Conservation (phyloP, 257 asterid species). For the Solanum pinnatisectum region DNA sequence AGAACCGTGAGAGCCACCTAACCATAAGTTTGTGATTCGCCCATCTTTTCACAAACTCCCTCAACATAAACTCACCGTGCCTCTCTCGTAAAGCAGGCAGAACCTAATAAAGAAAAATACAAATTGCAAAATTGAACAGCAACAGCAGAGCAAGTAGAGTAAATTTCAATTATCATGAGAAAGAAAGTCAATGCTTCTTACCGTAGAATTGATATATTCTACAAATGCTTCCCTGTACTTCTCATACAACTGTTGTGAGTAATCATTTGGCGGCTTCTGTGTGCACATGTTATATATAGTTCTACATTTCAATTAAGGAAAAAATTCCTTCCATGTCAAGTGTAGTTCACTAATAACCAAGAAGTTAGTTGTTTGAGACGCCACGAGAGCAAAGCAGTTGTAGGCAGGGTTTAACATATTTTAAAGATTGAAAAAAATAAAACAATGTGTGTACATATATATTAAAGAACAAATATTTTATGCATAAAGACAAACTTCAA, state of each 20-base stretch:
- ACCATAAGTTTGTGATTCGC: conserved; percentile 37
- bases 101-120: conserved; percentile 17
- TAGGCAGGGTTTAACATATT: background rate
- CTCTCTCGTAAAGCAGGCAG: conserved; percentile 36
- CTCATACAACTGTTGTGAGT: conserved; percentile 28
- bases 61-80: conserved; percentile 40
- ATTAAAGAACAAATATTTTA: background rate
- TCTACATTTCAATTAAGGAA: conserved; percentile 25
- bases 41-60: conserved; percentile 45
- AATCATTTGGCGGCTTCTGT: conserved; percentile 33
- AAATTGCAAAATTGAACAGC: background rate
- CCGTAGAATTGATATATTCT: conserved; percentile 27
- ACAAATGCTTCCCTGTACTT: conserved; percentile 32
- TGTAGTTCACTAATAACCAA: background rate
- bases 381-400: background rate
- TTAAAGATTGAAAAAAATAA: background rate
- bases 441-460: background rate
- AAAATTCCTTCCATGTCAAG: background rate
- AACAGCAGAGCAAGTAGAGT: background rate
- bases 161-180: background rate
- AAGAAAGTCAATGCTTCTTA: conserved; percentile 4
- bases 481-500: background rate
- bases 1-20: conserved; percentile 49
- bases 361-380: background rate
- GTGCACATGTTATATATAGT: conserved; percentile 34